Evolutionary conservation across 129 eudicot genomes (phyloP).

Genomic region (Flaveria ramosissima): DNA sequence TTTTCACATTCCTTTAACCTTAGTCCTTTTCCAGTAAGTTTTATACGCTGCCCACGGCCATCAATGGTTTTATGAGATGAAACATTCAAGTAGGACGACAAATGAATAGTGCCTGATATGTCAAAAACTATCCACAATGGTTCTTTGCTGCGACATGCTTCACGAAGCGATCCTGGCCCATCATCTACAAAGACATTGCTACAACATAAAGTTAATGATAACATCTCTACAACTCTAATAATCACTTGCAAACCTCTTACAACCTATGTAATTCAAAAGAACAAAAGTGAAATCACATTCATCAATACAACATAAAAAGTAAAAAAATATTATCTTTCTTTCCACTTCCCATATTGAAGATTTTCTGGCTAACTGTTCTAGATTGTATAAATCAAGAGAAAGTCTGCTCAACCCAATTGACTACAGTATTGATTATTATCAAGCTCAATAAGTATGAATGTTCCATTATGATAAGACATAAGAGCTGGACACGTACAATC

Average conservation of each 20-base stretch:
- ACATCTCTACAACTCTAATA: neutral
- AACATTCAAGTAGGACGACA: conserved; percentile 65
- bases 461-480: neutral
- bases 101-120: conserved; percentile 76
- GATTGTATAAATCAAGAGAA: neutral
- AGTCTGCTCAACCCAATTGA: neutral
- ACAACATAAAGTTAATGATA: conserved; percentile 7
- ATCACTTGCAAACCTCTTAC: too few species aligned
- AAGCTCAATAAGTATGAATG: too few species aligned
- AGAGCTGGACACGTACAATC: neutral
- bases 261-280: neutral
- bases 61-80: conserved; percentile 88
- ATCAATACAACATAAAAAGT: neutral
- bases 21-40: conserved; percentile 75
- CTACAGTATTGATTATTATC: too few species aligned
- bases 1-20: conserved; percentile 87
- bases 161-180: conserved; percentile 94
- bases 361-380: neutral
- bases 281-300: conserved; percentile 16
- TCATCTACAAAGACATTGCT: conserved; percentile 58
- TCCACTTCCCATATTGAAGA: neutral
- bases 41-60: conserved; percentile 82
- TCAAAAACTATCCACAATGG: conserved; percentile 85
- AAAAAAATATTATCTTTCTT: neutral
- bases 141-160: conserved; percentile 73